These are phyloP conservation scores for Epichloe uncinata DNA, from an alignment of 2,329 filamentous ascomycete genomes.

Conservation along the genomic window DNA sequence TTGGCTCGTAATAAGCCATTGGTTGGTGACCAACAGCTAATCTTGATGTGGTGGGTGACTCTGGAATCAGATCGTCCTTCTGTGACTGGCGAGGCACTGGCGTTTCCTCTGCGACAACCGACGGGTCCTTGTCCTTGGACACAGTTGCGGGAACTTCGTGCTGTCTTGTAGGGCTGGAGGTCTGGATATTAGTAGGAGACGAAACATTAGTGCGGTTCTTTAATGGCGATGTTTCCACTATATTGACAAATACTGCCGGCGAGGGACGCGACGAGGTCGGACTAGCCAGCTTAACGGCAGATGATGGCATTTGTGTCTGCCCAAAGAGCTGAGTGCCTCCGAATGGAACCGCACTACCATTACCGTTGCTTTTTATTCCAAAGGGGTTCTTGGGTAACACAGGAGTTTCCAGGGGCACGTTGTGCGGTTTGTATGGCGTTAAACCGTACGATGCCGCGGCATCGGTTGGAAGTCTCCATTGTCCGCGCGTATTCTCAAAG, in stretches of 20 bases:
- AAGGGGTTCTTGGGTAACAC: conserved; percentile 36
- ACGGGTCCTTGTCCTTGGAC: conserved; percentile 8
- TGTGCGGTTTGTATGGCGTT: conserved; percentile 19
- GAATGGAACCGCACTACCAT: conserved; percentile 22
- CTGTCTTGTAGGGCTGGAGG: conserved; percentile 27
- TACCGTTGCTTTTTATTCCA: conserved; percentile 19
- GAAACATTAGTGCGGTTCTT: conserved; percentile 35
- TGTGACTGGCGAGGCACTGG: conserved; percentile 12
- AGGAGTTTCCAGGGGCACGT: conserved; percentile 33
- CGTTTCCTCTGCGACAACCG: conserved; percentile 12
- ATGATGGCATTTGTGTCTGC: conserved; percentile 40
- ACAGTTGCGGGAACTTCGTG: conserved; percentile 19
- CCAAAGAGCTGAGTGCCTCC: conserved; percentile 38
- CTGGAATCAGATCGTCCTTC: conserved; percentile 21
- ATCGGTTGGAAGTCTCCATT: conserved; percentile 24
- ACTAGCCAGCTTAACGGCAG: conserved; percentile 33
- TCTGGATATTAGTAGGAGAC: conserved; percentile 27
- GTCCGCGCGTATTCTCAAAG: conserved; percentile 24
- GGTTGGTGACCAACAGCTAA: conserved; percentile 18
- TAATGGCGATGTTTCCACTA: conserved; percentile 32
- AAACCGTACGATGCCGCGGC: conserved; percentile 11
- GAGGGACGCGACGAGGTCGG: conserved; percentile 47
- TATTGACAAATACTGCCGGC: conserved; percentile 31
- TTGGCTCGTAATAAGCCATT: conserved; percentile 29
- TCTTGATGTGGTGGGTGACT: conserved; percentile 20